Evolutionary conservation across 2,329 filamentous ascomycete species (phyloP).

Genomic region (Zopfia rhizophila): DNA sequence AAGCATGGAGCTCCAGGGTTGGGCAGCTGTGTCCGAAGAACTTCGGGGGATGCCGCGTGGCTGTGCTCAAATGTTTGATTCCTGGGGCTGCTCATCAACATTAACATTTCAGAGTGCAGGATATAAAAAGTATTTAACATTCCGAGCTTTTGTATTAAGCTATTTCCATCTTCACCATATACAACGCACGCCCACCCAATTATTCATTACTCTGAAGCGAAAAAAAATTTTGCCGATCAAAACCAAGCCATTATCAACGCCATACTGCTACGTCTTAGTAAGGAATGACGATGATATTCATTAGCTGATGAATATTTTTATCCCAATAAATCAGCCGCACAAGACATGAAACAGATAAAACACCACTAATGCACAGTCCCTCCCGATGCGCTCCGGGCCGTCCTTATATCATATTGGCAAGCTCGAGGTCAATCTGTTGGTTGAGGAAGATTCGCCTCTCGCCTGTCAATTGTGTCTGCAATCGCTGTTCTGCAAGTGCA

Average conservation of each 20-base stretch:
- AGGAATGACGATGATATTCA: constrained; percentile 8
- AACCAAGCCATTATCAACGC: constrained; percentile 1
- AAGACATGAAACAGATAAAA: constrained; percentile 20
- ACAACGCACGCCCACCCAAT: constrained; percentile 17
- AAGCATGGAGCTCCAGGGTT: constrained; percentile 6
- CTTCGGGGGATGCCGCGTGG: too few species aligned
- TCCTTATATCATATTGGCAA: constrained; percentile 85
- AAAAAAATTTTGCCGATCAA: constrained; percentile 1
- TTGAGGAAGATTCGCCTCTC: constrained; percentile 92
- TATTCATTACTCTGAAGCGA: constrained; percentile 29
- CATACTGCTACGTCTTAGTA: constrained; percentile 1
- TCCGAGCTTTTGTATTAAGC: constrained; percentile 16
- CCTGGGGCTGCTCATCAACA: too few species aligned
- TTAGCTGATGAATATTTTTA: constrained; percentile 4
- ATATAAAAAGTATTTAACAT: too few species aligned
- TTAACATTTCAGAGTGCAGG: too few species aligned
- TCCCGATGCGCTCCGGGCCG: not conserved
- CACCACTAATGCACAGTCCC: constrained; percentile 20
- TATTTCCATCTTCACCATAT: constrained; percentile 15
- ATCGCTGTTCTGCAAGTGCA: constrained; percentile 89
- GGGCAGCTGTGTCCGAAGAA: not conserved
- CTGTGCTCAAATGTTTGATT: too few species aligned
- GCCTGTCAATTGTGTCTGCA: constrained; percentile 88
- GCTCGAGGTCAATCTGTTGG: constrained; percentile 88
- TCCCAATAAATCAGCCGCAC: constrained; percentile 12